Evolutionary conservation across 1,284 basidiomycete species (phyloP).

Genomic region (Trichosporon faecale): DNA sequence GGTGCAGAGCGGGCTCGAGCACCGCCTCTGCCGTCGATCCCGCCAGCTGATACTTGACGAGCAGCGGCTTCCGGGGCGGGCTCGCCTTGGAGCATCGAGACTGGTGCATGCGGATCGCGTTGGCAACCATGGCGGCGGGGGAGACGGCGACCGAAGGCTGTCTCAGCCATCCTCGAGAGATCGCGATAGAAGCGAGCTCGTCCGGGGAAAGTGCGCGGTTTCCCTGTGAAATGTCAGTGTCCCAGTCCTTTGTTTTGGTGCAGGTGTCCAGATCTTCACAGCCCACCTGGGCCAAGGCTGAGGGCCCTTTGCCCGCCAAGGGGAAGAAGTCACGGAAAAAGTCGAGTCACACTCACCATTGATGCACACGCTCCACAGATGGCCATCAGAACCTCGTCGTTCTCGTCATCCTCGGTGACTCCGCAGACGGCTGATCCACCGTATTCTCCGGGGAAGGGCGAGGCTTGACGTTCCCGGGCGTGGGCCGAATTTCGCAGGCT

Average conservation of each 20-base stretch:
- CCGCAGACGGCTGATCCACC: constrained; percentile 43
- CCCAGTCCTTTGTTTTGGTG: background rate
- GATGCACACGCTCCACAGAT: constrained; percentile 40
- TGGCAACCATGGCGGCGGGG: constrained; percentile 41
- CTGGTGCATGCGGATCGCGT: constrained; percentile 46
- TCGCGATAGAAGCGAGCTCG: constrained; percentile 43
- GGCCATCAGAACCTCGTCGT: constrained; percentile 49
- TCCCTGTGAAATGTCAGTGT: constrained; percentile 33
- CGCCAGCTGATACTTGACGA: constrained; percentile 46
- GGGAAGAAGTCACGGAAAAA: background rate
- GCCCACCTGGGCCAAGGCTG: background rate
- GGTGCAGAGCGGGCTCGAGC: constrained; percentile 47
- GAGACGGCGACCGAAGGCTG: constrained; percentile 45
- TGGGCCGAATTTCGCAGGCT: constrained; percentile 36
- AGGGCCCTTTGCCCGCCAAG: background rate
- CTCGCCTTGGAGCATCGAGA: constrained; percentile 36
- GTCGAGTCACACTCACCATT: constrained; percentile 34
- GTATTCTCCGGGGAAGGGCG: constrained; percentile 42
- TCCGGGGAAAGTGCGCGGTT: constrained; percentile 48
- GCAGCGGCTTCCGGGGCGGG: constrained; percentile 35
- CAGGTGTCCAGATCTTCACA: background rate
- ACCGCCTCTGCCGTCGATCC: constrained; percentile 45
- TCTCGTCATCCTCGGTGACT: constrained; percentile 43
- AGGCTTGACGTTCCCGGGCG: constrained; percentile 37
- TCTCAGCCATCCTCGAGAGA: constrained; percentile 46